phyloP scores from a whole-genome alignment of 352 stramenopile species.

The Thraustotheca clavata region DNA sequence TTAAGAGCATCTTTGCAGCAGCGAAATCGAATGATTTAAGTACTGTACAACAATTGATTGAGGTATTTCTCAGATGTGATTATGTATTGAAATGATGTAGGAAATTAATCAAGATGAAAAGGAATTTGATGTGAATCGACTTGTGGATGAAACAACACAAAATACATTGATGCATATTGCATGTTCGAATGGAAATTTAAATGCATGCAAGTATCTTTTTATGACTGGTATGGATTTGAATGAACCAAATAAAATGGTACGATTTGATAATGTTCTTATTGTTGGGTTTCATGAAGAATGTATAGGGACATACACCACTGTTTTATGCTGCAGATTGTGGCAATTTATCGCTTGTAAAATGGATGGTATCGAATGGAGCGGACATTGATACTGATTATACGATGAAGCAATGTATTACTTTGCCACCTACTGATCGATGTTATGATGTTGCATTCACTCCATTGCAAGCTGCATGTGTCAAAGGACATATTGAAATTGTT shows the following conservation, averaged over 20 bases:
- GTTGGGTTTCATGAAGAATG: not conserved
- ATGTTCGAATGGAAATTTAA: conserved; percentile 72
- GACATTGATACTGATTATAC: conserved; percentile 81
- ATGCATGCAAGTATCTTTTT: conserved; percentile 72
- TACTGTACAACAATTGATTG: conserved; percentile 11
- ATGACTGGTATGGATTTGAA: conserved; percentile 77
- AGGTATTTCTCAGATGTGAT: not conserved
- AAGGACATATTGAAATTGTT: conserved; percentile 51
- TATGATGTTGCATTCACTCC: conserved; percentile 60
- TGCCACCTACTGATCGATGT: conserved; percentile 36
- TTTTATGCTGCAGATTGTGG: conserved; percentile 74
- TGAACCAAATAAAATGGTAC: conserved; percentile 40
- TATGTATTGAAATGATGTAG: not conserved
- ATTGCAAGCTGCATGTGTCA: conserved; percentile 69
- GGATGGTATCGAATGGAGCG: conserved; percentile 73
- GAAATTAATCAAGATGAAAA: not conserved
- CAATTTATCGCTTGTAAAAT: conserved; percentile 67
- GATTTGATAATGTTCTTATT: not conserved
- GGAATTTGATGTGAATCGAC: conserved; percentile 25
- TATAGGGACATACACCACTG: conserved; percentile 64
- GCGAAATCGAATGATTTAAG: conserved; percentile 10
- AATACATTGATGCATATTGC: conserved; percentile 76
- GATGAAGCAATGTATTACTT: conserved; percentile 33
- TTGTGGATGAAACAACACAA: conserved; percentile 54
- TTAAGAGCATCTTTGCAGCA: conserved; percentile 14